A percentile compares a stretch with the other conserved stretches of the same genome.
These are phyloP conservation scores for Gelatoporia subvermispora DNA, from an alignment of 768 basidiomycete species.

Conservation along the genomic window DNA sequence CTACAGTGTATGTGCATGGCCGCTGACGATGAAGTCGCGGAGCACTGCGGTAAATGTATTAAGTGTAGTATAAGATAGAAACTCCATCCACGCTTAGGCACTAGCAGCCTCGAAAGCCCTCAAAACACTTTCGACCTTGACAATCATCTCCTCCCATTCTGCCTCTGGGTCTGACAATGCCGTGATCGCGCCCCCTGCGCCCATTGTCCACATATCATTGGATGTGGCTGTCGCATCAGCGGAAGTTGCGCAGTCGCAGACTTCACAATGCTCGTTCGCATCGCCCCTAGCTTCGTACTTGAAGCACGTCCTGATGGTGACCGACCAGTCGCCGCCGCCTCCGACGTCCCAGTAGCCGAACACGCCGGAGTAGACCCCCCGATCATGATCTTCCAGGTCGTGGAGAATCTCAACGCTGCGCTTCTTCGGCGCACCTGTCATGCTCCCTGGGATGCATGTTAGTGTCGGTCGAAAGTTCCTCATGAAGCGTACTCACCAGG, in stretches of 20 bases:
- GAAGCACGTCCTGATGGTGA: slow-evolving; percentile 91
- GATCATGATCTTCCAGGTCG: slow-evolving; percentile 62
- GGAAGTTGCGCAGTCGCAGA: background rate
- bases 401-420: slow-evolving; percentile 89
- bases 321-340: slow-evolving; percentile 88
- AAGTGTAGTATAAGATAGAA: background rate
- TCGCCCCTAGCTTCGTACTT: slow-evolving; percentile 46
- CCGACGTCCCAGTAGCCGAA: slow-evolving; percentile 91
- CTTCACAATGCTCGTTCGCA: background rate
- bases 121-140: slow-evolving; percentile 80
- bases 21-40: slow-evolving; percentile 13
- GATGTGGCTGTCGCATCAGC: background rate
- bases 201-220: slow-evolving; percentile 67
- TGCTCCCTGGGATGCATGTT: slow-evolving; percentile 59
- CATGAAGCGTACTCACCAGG: slow-evolving; percentile 53
- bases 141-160: slow-evolving; percentile 90
- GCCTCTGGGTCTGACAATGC: slow-evolving; percentile 79
- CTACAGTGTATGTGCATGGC: slow-evolving; percentile 7
- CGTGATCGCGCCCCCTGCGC: slow-evolving; percentile 96
- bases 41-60: background rate
- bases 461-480: slow-evolving; percentile 4
- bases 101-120: slow-evolving; percentile 40
- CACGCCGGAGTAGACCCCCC: slow-evolving; percentile 87
- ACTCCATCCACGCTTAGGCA: slow-evolving; percentile 1
- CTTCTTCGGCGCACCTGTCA: slow-evolving; percentile 97